Percentiles rank a stretch among this genome's conserved stretches.
phyloP scores from a whole-genome alignment of 2,329 filamentous ascomycete species.

The Orbilia oligospora region DNA sequence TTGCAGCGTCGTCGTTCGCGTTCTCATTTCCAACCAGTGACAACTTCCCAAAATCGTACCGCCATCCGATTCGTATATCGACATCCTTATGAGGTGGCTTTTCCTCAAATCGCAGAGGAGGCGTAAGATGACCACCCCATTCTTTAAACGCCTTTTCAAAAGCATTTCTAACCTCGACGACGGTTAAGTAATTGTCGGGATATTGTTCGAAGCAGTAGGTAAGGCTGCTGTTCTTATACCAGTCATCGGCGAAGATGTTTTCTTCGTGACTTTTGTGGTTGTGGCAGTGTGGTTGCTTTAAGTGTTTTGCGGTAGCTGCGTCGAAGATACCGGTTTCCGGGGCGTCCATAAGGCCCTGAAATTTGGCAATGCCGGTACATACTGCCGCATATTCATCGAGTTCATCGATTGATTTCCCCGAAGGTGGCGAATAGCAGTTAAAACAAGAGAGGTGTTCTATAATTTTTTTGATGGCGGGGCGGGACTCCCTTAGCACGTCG shows the following conservation, averaged over 20 bases:
- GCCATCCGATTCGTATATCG: constrained; percentile 1
- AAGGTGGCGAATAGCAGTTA: neutral
- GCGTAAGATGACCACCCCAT: neutral
- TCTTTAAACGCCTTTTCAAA: constrained; percentile 1
- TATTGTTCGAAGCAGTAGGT: neutral
- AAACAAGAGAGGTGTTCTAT: neutral
- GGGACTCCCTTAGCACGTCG: constrained; percentile 1
- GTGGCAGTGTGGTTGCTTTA: neutral
- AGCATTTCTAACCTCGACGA: neutral
- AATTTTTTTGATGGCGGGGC: neutral
- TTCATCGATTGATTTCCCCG: neutral
- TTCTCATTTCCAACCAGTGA: neutral
- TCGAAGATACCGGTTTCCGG: constrained; percentile 2
- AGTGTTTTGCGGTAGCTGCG: neutral
- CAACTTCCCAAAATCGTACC: neutral
- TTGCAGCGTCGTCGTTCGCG: neutral
- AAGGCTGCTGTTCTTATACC: neutral
- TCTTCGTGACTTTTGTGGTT: neutral
- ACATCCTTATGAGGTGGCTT: neutral
- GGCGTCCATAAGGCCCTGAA: neutral
- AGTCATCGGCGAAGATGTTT: neutral
- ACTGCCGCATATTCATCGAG: neutral
- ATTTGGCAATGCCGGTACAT: neutral
- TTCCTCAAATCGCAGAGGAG: neutral
- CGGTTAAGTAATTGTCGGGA: neutral